phyloP scores from a whole-genome alignment of 2,329 filamentous ascomycete genomes.

The Trichoderma afroharzianum region DNA sequence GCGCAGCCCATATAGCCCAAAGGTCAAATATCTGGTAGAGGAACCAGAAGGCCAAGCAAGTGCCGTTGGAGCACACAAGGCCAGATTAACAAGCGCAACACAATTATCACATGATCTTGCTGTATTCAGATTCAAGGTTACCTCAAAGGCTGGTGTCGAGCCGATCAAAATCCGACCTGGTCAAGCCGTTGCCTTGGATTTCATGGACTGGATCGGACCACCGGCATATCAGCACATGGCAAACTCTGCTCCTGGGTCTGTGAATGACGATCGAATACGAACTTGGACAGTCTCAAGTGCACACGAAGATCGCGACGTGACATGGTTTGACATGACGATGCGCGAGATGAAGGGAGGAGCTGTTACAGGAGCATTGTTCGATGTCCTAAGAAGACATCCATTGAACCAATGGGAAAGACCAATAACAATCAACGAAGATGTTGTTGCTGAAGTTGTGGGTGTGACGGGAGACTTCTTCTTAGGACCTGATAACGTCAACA shows the following conservation, averaged over 20 bases:
- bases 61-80: conserved; percentile 3
- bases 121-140: conserved; percentile 10
- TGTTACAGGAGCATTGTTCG: conserved; percentile 7
- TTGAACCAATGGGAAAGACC: not conserved
- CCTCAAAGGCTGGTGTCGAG: not conserved
- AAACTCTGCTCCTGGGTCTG: conserved; percentile 6
- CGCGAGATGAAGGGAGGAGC: conserved; percentile 15
- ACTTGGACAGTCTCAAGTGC: conserved; percentile 16
- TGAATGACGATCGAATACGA: conserved; percentile 9
- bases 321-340: conserved; percentile 15
- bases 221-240: conserved; percentile 17
- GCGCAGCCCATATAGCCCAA: conserved; percentile 13
- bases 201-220: conserved; percentile 16
- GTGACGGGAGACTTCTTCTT: conserved; percentile 16
- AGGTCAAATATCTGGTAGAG: conserved; percentile 12
- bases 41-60: conserved; percentile 6
- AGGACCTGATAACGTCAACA: not conserved
- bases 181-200: conserved; percentile 10
- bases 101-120: conserved; percentile 13
- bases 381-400: conserved; percentile 3
- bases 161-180: conserved; percentile 7
- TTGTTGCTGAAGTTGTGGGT: conserved; percentile 7
- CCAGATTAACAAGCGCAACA: not conserved
- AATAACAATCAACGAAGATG: not conserved
- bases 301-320: not conserved